phyloP scores from a whole-genome alignment of 2,329 filamentous ascomycete genomes.

The Ascochyta fabae region DNA sequence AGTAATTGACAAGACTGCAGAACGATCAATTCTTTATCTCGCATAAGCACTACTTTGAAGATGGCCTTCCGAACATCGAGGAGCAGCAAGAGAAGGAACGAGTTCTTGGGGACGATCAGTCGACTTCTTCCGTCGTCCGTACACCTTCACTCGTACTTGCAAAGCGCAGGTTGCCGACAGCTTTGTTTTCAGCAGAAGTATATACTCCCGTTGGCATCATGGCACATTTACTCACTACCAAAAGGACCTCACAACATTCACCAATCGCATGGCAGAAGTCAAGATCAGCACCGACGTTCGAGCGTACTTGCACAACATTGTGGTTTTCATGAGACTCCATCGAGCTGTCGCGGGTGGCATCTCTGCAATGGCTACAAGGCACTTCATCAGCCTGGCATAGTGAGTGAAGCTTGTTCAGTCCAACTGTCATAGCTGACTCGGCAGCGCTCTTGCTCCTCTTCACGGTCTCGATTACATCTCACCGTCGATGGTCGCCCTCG shows the following conservation, averaged over 20 bases:
- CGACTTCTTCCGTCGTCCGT: conserved; percentile 48
- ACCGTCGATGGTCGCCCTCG: conserved; percentile 81
- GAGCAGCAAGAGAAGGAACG: conserved; percentile 51
- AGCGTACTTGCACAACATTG: conserved; percentile 85
- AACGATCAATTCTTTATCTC: conserved; percentile 89
- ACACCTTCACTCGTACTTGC: conserved; percentile 26
- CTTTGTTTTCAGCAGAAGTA: conserved; percentile 56
- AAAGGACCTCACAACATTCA: conserved; percentile 64
- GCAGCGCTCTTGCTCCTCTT: conserved; percentile 75
- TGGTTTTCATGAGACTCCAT: conserved; percentile 86
- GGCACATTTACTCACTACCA: conserved; percentile 3
- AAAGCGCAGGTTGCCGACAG: conserved; percentile 23
- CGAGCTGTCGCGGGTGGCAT: conserved; percentile 82
- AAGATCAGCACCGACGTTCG: conserved; percentile 76
- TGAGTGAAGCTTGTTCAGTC: conserved; percentile 41
- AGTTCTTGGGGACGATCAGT: conserved; percentile 38
- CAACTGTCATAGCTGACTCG: background rate
- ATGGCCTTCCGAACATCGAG: conserved; percentile 79
- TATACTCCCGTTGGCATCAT: conserved; percentile 12
- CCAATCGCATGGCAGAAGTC: conserved; percentile 64
- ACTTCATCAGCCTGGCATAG: conserved; percentile 73
- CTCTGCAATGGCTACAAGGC: conserved; percentile 76
- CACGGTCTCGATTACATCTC: conserved; percentile 83
- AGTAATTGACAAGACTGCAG: conserved; percentile 54
- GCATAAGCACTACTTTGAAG: conserved; percentile 76